These are phyloP conservation scores for Colletotrichum tamarilloi DNA, from an alignment of 2,329 filamentous ascomycete species.

Conservation along the genomic window DNA sequence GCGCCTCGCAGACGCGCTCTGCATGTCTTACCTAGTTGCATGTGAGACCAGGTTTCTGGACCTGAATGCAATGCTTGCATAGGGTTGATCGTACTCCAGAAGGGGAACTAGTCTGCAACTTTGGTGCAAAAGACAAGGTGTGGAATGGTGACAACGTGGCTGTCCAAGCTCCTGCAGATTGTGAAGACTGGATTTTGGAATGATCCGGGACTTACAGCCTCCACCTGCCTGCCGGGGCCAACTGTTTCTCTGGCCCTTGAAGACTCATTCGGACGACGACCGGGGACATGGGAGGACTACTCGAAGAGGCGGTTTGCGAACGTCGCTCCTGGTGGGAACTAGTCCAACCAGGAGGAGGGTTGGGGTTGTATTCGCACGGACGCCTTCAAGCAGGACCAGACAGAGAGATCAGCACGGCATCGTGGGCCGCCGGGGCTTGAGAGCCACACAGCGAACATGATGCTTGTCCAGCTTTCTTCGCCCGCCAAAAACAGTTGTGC, in stretches of 20 bases:
- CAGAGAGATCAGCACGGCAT: slow-evolving; percentile 6
- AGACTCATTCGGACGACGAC: not conserved
- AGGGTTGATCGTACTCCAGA: not conserved
- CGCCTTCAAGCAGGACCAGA: not conserved
- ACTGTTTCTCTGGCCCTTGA: not conserved
- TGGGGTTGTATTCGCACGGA: slow-evolving; percentile 31
- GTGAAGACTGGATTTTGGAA: not conserved
- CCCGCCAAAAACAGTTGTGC: not conserved
- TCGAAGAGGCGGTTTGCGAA: not conserved
- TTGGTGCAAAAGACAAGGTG: not conserved
- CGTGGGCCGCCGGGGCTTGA: not conserved
- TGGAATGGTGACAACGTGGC: slow-evolving; percentile 13
- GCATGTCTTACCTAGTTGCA: not conserved
- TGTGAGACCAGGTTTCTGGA: not conserved
- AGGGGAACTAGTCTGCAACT: not conserved
- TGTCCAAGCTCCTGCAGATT: not conserved
- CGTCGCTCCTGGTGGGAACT: not conserved
- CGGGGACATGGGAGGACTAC: not conserved
- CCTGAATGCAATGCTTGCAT: not conserved
- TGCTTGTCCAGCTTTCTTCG: slow-evolving; percentile 3
- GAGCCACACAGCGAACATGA: not conserved
- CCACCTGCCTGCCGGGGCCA: not conserved
- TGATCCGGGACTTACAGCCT: not conserved
- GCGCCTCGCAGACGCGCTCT: no score
- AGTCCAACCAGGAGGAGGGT: not conserved